Evolutionary conservation across 2,329 filamentous ascomycete species (phyloP).

Genomic region (Talaromyces piceae): DNA sequence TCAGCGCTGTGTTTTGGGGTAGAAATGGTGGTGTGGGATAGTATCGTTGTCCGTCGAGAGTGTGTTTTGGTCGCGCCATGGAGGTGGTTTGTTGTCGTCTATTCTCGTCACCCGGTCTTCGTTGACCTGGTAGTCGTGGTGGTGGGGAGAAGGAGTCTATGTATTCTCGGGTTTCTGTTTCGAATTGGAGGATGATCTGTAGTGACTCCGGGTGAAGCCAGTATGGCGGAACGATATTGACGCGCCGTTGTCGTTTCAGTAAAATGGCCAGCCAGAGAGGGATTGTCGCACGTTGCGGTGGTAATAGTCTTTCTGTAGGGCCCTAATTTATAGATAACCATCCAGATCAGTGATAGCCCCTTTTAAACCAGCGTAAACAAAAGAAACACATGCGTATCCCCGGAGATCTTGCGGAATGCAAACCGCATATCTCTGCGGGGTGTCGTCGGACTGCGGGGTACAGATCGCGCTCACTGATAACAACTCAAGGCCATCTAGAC

Average conservation of each 20-base stretch:
- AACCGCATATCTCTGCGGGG: slow-evolving; percentile 7
- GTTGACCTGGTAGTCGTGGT: slow-evolving; percentile 54
- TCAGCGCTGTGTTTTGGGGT: slow-evolving; percentile 58
- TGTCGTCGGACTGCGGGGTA: slow-evolving; percentile 7
- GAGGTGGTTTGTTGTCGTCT: slow-evolving; percentile 19
- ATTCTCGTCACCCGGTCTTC: slow-evolving; percentile 16
- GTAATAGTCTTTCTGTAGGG: slow-evolving; percentile 64
- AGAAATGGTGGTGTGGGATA: slow-evolving; percentile 65
- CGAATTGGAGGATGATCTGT: slow-evolving; percentile 67
- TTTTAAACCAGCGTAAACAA: too few species aligned
- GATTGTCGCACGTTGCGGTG: slow-evolving; percentile 69
- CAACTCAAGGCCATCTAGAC: slow-evolving; percentile 76
- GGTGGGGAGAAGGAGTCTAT: slow-evolving; percentile 69
- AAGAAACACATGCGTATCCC: slow-evolving; percentile 1
- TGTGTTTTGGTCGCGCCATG: slow-evolving; percentile 24
- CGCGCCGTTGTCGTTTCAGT: slow-evolving; percentile 86
- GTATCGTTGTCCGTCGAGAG: slow-evolving; percentile 34
- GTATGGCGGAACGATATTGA: slow-evolving; percentile 82
- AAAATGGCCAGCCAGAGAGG: slow-evolving; percentile 94
- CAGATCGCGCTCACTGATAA: slow-evolving; percentile 61
- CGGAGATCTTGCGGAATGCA: slow-evolving; percentile 5
- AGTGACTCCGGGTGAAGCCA: slow-evolving; percentile 79
- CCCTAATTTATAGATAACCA: slow-evolving; percentile 50
- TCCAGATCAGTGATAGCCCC: background rate
- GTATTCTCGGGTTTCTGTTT: slow-evolving; percentile 58